Conservation (phyloP, 768 basidiomycete genomes). For the Epithele typhae region DNA sequence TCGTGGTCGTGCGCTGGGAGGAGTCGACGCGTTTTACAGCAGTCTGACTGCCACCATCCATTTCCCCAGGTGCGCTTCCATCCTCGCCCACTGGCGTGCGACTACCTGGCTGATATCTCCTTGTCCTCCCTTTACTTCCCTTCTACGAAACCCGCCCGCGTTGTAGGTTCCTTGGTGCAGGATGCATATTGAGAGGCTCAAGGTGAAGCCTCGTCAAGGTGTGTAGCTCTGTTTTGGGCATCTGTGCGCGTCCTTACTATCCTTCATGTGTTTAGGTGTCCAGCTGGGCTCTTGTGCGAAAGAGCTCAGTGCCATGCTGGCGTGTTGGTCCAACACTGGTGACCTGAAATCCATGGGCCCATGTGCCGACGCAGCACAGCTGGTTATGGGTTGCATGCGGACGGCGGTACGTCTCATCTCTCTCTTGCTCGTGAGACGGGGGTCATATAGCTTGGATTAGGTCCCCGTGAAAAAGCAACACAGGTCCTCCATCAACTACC, state of each 20-base stretch:
- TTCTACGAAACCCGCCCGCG: too few relatives aligned
- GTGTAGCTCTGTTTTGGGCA: constrained; percentile 13
- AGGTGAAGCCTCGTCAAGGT: constrained; percentile 78
- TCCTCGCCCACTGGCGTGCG: too few relatives aligned
- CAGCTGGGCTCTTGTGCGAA: constrained; percentile 55
- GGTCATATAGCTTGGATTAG: constrained; percentile 32
- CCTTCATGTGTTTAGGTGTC: constrained; percentile 31
- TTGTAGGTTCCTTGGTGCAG: constrained; percentile 5
- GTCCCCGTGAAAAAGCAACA: constrained; percentile 64
- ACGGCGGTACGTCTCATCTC: constrained; percentile 57
- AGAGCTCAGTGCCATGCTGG: constrained; percentile 74
- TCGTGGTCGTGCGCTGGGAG: background rate
- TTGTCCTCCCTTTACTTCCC: too few relatives aligned
- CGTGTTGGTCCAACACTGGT: constrained; percentile 76
- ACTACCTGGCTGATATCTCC: too few relatives aligned
- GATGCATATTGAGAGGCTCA: constrained; percentile 71
- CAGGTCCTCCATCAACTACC: constrained; percentile 83
- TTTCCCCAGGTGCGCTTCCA: too few relatives aligned
- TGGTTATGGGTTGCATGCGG: constrained; percentile 79
- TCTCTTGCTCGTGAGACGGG: background rate
- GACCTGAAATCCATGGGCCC: constrained; percentile 51
- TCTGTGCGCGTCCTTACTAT: background rate
- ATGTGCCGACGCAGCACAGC: constrained; percentile 58
- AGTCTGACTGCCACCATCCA: too few relatives aligned
- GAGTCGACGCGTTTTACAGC: too few relatives aligned